Evolutionary conservation across 306 rosid species (phyloP).

Genomic region (Casuarina equisetifolia): DNA sequence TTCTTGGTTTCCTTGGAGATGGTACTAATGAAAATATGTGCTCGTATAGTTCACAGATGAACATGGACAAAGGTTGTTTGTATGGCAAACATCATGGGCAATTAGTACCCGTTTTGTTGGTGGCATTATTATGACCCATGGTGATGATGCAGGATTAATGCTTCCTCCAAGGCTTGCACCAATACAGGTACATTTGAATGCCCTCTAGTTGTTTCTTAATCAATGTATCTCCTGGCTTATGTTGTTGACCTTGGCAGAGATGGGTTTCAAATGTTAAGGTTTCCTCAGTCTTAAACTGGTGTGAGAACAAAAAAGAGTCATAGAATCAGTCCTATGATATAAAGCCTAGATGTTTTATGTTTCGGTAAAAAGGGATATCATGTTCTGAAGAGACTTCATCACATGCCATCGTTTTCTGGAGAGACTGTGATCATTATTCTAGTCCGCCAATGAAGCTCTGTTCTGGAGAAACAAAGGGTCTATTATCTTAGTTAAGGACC

Average conservation of each 20-base stretch:
- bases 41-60: constrained; percentile 86
- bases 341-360: neutral
- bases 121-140: constrained; percentile 95
- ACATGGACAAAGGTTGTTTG: constrained; percentile 73
- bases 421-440: neutral
- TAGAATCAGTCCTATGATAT: neutral
- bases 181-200: constrained; percentile 57
- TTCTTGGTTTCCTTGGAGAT: constrained; percentile 19
- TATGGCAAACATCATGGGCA: constrained; percentile 99
- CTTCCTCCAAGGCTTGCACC: constrained; percentile 97
- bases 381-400: neutral
- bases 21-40: constrained; percentile 32
- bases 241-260: neutral
- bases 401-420: neutral
- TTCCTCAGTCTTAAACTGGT: neutral
- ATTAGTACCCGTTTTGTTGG: constrained; percentile 96
- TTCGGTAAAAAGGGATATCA: neutral
- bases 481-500: neutral
- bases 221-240: neutral
- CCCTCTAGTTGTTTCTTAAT: constrained; percentile 8
- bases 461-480: neutral
- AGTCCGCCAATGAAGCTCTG: neutral
- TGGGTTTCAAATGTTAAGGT: neutral
- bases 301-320: neutral
- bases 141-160: constrained; percentile 92